Percentiles rank a stretch among this genome's conserved stretches.
Evolutionary conservation across 2,329 filamentous ascomycete species (phyloP).

Genomic region (Penicillium sp.): DNA sequence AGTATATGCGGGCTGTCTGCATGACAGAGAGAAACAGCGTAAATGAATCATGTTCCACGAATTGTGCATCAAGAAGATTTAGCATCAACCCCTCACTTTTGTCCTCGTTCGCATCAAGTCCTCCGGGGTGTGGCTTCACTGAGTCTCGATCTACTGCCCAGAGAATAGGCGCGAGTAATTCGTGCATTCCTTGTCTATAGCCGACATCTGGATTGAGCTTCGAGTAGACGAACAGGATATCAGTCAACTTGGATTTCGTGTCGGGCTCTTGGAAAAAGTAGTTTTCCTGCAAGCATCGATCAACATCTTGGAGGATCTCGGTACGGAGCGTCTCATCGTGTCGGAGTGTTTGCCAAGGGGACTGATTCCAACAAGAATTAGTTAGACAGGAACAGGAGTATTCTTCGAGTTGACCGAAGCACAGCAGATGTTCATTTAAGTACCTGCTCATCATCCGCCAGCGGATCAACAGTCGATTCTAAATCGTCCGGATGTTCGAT

Average conservation of each 20-base stretch:
- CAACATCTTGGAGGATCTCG: conserved; percentile 93
- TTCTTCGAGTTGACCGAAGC: conserved; percentile 9
- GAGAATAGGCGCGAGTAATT: conserved; percentile 84
- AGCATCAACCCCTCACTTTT: conserved; percentile 56
- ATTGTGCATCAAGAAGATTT: conserved; percentile 68
- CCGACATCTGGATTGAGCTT: conserved; percentile 84
- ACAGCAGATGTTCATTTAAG: conserved; percentile 2
- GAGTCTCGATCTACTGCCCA: conserved; percentile 83
- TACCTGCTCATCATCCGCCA: conserved; percentile 77
- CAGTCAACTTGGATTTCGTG: conserved; percentile 77
- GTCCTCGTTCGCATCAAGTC: not conserved
- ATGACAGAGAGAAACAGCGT: conserved; percentile 82
- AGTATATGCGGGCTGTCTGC: conserved; percentile 82
- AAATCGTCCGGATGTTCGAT: conserved; percentile 83
- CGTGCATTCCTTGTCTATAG: conserved; percentile 99
- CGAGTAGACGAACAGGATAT: conserved; percentile 91
- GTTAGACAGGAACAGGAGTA: conserved; percentile 22
- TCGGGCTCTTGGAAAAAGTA: conserved; percentile 78
- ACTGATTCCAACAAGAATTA: conserved; percentile 54
- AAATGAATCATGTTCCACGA: conserved; percentile 88
- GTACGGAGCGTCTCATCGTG: conserved; percentile 79
- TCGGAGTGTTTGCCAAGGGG: conserved; percentile 84
- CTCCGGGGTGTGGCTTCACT: conserved; percentile 53
- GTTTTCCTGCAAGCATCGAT: conserved; percentile 85
- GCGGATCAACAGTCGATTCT: conserved; percentile 71